Evolutionary conservation across 129 eudicot species (phyloP), one percentile per base, ranked within the genome.

Genomic region (Logfia minima): DNA sequence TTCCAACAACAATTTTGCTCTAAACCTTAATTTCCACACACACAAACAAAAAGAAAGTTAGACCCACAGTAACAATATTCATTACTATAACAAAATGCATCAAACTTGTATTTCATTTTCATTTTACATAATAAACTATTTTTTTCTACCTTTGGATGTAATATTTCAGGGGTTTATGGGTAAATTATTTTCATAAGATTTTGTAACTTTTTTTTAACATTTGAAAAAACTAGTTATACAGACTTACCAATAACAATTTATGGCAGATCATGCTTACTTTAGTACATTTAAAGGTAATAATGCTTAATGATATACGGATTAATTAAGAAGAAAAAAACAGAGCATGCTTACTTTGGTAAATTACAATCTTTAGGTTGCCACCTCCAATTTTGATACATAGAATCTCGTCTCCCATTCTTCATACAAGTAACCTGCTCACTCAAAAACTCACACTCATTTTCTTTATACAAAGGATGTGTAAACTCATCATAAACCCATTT

Each of bases 301-400:
- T 26, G 29, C 29, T 26, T 26, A 26, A 26, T 26, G 29, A 26
- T 1, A 26, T 26, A 26, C 29, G 29, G 29, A 26, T 1, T 26
- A 26, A 26, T 18, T 7, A 1, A 80, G 31, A 10, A 7, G 4
- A 2, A 14, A 5, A 18, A 29, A 48, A 51, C 64, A 39, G 22
- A 75, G 43, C 7, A 37, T 31, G 10, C 82, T 87, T 85, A 93
- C 98, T 87, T 93, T 72, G 98, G 97, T 75, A 93, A 77, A 80
- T 88, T 75, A 83, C 98, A 93, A 68, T 91, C 96, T 71, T 79
- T 91, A 18, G 98, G 98, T 74, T 93, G 96, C 98, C 98, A 93
- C 66, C 87, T 89, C 97, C 98, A 93, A 14, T 91, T 87, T 82
- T 90, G 96, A 59, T 88, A 89, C 76, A 75, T 52, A 21, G 96